phyloP scores from a whole-genome alignment of 192 early-diverging fungal species.

The Chytriomyces confervae region DNA sequence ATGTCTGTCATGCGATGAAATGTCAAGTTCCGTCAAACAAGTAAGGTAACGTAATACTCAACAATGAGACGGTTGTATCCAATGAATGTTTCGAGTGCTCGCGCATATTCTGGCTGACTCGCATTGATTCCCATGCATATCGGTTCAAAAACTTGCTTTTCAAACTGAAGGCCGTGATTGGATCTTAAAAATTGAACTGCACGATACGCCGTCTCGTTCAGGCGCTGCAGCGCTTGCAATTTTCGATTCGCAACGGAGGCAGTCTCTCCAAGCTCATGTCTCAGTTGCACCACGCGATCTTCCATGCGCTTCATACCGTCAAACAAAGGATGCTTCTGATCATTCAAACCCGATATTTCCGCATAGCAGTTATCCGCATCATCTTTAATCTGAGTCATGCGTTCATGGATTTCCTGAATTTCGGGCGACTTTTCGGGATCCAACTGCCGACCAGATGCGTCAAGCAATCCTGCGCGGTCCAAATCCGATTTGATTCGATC shows the following conservation, averaged over 20 bases:
- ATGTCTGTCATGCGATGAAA: conserved; percentile 56
- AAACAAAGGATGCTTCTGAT: conserved; percentile 31
- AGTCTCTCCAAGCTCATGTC: conserved; percentile 46
- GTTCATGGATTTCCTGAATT: background rate
- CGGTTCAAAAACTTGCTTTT: conserved; percentile 75
- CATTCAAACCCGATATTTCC: conserved; percentile 17
- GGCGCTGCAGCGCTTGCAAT: conserved; percentile 56
- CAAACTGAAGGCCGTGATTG: conserved; percentile 66
- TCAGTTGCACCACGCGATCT: conserved; percentile 28
- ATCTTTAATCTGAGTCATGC: background rate
- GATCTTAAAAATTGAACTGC: conserved; percentile 74
- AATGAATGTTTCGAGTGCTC: conserved; percentile 69
- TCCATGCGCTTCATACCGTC: conserved; percentile 30
- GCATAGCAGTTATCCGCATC: conserved; percentile 9
- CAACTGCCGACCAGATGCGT: conserved; percentile 23
- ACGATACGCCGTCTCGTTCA: conserved; percentile 59
- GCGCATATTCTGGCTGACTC: conserved; percentile 64
- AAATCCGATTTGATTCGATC: conserved; percentile 53
- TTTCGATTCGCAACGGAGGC: conserved; percentile 55
- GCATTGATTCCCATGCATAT: conserved; percentile 74
- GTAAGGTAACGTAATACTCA: conserved; percentile 20
- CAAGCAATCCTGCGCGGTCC: conserved; percentile 40
- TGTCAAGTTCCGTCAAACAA: conserved; percentile 1
- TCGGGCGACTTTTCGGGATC: conserved; percentile 12
- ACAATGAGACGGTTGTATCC: conserved; percentile 55